These are phyloP conservation scores for Torulaspora globosa DNA, from an alignment of 1,139 yeast species.

Conservation along the genomic window DNA sequence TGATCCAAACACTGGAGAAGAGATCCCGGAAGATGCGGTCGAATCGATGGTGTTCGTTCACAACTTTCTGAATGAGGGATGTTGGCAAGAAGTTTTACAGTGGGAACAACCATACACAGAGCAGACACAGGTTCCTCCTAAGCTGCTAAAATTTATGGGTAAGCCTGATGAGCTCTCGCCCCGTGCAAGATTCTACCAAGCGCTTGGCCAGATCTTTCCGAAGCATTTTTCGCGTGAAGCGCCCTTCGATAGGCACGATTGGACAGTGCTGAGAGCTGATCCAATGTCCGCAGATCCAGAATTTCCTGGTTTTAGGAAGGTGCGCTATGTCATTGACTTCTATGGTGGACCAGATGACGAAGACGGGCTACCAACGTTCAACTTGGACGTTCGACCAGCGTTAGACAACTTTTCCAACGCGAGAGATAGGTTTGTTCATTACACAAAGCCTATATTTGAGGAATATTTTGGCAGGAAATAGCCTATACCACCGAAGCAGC, in stretches of 20 bases:
- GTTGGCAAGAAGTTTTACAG: constrained; percentile 88
- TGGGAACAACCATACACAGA: constrained; percentile 75
- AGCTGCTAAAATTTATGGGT: constrained; percentile 84
- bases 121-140: constrained; percentile 56
- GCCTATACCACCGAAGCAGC: neutral
- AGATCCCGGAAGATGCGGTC: constrained; percentile 90
- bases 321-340: constrained; percentile 92
- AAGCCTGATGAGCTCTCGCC: constrained; percentile 86
- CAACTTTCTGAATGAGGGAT: constrained; percentile 93
- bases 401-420: constrained; percentile 64
- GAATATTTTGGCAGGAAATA: constrained; percentile 7
- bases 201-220: constrained; percentile 69
- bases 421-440: constrained; percentile 58
- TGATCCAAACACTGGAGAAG: constrained; percentile 43
- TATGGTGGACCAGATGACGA: constrained; percentile 92
- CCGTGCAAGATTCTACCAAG: constrained; percentile 69
- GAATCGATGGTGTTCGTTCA: constrained; percentile 97
- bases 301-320: constrained; percentile 51
- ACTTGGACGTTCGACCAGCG: constrained; percentile 93
- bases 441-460: constrained; percentile 29
- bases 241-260: constrained; percentile 97
- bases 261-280: constrained; percentile 79
- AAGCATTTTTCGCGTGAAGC: constrained; percentile 66
- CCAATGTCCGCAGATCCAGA: constrained; percentile 31
- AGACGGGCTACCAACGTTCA: constrained; percentile 84